These are phyloP conservation scores for Penicillium verhagenii DNA, from an alignment of 495 filamentous ascomycete species.

Conservation along the genomic window DNA sequence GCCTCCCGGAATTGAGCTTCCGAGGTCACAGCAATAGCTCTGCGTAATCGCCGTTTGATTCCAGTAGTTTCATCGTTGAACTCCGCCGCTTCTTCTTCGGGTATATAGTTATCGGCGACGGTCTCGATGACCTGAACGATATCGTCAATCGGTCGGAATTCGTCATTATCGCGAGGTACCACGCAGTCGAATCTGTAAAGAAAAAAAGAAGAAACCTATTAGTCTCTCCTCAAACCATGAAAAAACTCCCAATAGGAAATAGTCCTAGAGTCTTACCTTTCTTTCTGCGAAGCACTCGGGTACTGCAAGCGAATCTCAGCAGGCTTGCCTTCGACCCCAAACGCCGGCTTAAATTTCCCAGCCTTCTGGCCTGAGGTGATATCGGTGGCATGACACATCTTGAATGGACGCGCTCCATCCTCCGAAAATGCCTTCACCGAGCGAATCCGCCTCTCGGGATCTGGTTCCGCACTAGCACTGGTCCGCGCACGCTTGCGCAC, in stretches of 20 bases:
- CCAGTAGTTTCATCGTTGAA: conserved; percentile 74
- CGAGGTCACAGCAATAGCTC: conserved; percentile 61
- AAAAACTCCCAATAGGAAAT: not conserved
- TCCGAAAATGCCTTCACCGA: conserved; percentile 61
- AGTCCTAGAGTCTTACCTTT: conserved; percentile 50
- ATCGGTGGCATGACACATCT: conserved; percentile 67
- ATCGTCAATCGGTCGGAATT: conserved; percentile 83
- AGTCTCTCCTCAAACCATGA: not conserved
- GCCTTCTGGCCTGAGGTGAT: conserved; percentile 54
- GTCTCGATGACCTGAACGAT: conserved; percentile 76
- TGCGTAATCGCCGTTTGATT: conserved; percentile 68
- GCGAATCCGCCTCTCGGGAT: conserved; percentile 58
- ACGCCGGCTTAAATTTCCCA: conserved; percentile 47
- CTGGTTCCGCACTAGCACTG: conserved; percentile 46
- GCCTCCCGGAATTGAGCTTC: conserved; percentile 65
- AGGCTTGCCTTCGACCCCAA: conserved; percentile 47
- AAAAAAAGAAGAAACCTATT: conserved; percentile 6
- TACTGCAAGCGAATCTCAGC: conserved; percentile 65
- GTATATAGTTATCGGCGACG: conserved; percentile 72
- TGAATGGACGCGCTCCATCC: conserved; percentile 47
- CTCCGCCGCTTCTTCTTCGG: conserved; percentile 56
- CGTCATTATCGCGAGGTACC: conserved; percentile 66
- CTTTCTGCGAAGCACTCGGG: conserved; percentile 65
- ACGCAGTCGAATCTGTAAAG: conserved; percentile 70
- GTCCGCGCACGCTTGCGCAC: conserved; percentile 47